phyloP scores from a whole-genome alignment of 2,329 filamentous ascomycete genomes.

The Passalora sequoiae region DNA sequence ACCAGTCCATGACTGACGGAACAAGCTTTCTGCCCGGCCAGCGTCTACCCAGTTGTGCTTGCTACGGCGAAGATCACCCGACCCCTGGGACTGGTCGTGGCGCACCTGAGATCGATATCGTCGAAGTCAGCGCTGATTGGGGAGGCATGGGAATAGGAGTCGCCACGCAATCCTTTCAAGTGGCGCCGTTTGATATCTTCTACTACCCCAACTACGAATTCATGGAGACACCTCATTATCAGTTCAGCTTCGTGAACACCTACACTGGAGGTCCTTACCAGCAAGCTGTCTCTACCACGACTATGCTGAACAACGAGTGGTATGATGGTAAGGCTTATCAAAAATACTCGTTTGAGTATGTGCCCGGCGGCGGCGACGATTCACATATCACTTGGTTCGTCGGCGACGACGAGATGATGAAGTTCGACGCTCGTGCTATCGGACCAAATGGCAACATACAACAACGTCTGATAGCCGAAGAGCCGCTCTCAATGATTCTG shows the following conservation, averaged over 20 bases:
- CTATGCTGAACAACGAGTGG: slow-evolving; percentile 52
- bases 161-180: slow-evolving; percentile 47
- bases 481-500: slow-evolving; percentile 52
- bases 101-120: slow-evolving; percentile 47
- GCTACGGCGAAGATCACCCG: slow-evolving; percentile 44
- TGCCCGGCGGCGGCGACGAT: slow-evolving; percentile 44
- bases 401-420: slow-evolving; percentile 48
- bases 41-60: slow-evolving; percentile 43
- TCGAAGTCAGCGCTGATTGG: slow-evolving; percentile 46
- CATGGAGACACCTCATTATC: slow-evolving; percentile 47
- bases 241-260: slow-evolving; percentile 45
- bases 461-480: slow-evolving; percentile 46
- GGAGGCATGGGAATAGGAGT: slow-evolving; percentile 37
- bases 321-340: slow-evolving; percentile 52
- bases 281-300: slow-evolving; percentile 53
- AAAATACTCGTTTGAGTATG: slow-evolving; percentile 53
- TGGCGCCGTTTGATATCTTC: slow-evolving; percentile 48
- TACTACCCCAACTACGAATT: slow-evolving; percentile 52
- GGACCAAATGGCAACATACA: slow-evolving; percentile 52
- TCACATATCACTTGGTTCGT: slow-evolving; percentile 50
- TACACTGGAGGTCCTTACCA: slow-evolving; percentile 53
- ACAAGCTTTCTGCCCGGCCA: slow-evolving; percentile 43
- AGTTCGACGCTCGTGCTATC: slow-evolving; percentile 49
- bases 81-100: slow-evolving; percentile 45
- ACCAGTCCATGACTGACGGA: slow-evolving; percentile 44